Percentiles rank a stretch among this genome's conserved stretches.
Evolutionary conservation across 257 asterid species (phyloP).

Genomic region (Nicotiana tomentosiformis): DNA sequence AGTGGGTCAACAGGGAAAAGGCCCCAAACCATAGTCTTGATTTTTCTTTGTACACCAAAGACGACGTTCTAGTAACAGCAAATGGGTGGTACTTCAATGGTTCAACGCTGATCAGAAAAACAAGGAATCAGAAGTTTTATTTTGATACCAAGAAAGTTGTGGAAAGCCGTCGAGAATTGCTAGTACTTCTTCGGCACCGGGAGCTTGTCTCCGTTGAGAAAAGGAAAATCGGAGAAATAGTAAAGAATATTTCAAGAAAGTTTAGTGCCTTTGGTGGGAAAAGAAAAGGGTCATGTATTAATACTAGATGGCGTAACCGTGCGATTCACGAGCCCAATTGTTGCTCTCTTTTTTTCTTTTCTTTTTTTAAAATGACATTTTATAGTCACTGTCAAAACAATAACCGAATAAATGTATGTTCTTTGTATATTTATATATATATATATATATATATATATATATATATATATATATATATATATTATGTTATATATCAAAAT

Average conservation of each 20-base stretch:
- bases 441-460: no score
- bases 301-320: no score
- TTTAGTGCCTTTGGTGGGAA: neutral
- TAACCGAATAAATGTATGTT: no score
- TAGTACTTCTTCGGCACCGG: neutral
- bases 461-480: no score
- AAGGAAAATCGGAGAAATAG: neutral
- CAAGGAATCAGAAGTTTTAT: neutral
- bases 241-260: neutral
- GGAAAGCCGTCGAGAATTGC: neutral
- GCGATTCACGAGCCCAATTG: no score
- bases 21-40: slow-evolving; percentile 77
- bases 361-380: no score
- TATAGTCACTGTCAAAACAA: no score
- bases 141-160: neutral
- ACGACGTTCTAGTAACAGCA: neutral
- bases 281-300: neutral
- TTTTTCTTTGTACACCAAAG: neutral
- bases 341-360: no score
- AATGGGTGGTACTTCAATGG: neutral
- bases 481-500: no score
- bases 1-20: slow-evolving; percentile 80
- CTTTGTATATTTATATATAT: no score
- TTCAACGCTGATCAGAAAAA: neutral
- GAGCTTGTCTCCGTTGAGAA: neutral